These are phyloP conservation scores for Erucastrum elatum DNA, from an alignment of 345 rosid species.

Conservation along the genomic window DNA sequence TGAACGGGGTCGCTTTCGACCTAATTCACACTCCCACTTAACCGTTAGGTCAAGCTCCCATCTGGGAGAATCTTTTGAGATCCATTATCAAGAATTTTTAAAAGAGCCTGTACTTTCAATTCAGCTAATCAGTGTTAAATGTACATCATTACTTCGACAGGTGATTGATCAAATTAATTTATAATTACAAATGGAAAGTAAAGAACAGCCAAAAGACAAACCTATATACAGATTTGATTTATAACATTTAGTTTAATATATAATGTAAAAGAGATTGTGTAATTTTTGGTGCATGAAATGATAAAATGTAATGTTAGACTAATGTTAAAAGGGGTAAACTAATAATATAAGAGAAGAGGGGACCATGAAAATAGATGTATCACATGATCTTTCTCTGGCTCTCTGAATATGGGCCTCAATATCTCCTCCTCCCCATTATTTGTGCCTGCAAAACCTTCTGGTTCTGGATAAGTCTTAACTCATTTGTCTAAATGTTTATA, in stretches of 20 bases:
- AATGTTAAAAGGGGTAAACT: slow-evolving; percentile 19
- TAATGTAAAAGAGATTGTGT: background rate
- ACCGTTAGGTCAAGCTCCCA: slow-evolving; percentile 40
- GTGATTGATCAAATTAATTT: background rate
- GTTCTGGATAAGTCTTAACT: slow-evolving; percentile 19
- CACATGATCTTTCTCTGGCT: slow-evolving; percentile 37
- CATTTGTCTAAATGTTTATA: background rate
- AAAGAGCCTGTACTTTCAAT: slow-evolving; percentile 22
- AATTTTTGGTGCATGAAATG: background rate
- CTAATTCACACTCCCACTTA: slow-evolving; percentile 36
- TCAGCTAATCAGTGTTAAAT: slow-evolving; percentile 15
- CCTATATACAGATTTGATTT: background rate
- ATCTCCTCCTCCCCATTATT: slow-evolving; percentile 32
- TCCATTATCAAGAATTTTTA: slow-evolving; percentile 1
- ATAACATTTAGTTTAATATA: background rate
- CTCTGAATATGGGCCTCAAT: slow-evolving; percentile 32
- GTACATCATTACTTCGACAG: slow-evolving; percentile 3
- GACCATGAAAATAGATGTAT: slow-evolving; percentile 28
- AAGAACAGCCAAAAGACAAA: slow-evolving; percentile 34
- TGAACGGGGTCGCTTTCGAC: slow-evolving; percentile 33
- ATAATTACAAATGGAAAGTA: slow-evolving; percentile 16
- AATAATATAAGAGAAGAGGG: slow-evolving; percentile 30
- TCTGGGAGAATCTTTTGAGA: slow-evolving; percentile 30
- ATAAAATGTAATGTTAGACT: background rate
- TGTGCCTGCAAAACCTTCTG: slow-evolving; percentile 26